phyloP scores from a whole-genome alignment of 768 basidiomycete genomes.

The Neoboletus brunneissimus region DNA sequence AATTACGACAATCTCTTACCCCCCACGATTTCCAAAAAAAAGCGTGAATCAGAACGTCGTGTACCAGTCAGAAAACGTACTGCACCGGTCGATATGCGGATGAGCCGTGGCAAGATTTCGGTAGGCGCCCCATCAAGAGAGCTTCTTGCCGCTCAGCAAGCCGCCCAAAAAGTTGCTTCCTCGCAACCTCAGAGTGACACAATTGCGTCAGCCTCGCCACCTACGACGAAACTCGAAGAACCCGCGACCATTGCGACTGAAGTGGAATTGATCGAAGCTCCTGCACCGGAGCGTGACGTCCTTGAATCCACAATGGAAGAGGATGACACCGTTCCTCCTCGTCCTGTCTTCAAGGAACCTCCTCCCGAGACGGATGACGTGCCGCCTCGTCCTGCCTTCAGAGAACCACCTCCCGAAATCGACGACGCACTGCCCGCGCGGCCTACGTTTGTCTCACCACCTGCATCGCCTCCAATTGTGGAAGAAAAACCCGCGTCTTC shows the following conservation, averaged over 20 bases:
- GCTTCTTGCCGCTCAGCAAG: conserved; percentile 67
- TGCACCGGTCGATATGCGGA: conserved; percentile 82
- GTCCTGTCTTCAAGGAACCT: conserved; percentile 61
- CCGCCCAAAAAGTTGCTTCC: conserved; percentile 51
- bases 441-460: conserved; percentile 19
- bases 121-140: conserved; percentile 68
- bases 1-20: conserved; percentile 75
- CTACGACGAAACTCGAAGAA: conserved; percentile 18
- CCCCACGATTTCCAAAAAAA: conserved; percentile 79
- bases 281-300: background rate
- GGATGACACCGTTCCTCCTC: conserved; percentile 22
- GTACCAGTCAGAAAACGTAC: conserved; percentile 84
- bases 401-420: conserved; percentile 59
- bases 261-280: conserved; percentile 12
- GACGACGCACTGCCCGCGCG: conserved; percentile 36
- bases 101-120: conserved; percentile 75
- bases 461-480: conserved; percentile 23
- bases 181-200: conserved; percentile 13
- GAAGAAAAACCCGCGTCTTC: conserved; percentile 27
- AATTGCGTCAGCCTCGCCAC: conserved; percentile 15
- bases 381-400: conserved; percentile 49
- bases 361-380: conserved; percentile 40
- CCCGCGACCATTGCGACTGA: conserved; percentile 14
- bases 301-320: conserved; percentile 11
- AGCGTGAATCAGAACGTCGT: conserved; percentile 82